Evolutionary conservation across 495 filamentous ascomycete genomes (phyloP).

Genomic region (Hypomontagnella monticulosa): DNA sequence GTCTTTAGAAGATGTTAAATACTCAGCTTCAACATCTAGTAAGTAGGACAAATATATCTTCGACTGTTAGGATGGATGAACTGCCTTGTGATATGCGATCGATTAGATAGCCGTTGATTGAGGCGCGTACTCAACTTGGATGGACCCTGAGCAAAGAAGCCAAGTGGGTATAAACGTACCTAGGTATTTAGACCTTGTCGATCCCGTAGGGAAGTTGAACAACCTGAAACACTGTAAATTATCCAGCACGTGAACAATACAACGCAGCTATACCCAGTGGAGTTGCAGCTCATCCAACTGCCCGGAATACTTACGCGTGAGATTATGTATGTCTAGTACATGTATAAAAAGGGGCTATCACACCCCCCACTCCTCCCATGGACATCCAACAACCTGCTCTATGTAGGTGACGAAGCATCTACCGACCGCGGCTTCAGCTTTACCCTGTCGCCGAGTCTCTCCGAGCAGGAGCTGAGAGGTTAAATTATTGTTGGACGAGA

Average conservation of each 20-base stretch:
- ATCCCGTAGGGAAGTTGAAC: conserved; percentile 24
- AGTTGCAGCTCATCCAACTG: conserved; percentile 9
- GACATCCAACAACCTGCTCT: neutral
- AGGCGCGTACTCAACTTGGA: conserved; percentile 2
- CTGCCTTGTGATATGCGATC: neutral
- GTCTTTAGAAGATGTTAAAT: too few species aligned
- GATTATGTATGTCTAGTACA: too few species aligned
- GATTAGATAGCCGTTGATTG: conserved; percentile 28
- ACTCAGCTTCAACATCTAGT: too few species aligned
- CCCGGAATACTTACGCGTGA: too few species aligned
- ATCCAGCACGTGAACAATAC: conserved; percentile 28
- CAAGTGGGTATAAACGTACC: conserved; percentile 26
- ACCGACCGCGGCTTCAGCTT: conserved; percentile 5
- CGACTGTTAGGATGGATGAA: too few species aligned
- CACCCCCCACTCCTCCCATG: conserved; percentile 1
- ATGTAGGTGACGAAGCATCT: conserved; percentile 10
- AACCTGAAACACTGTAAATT: conserved; percentile 36
- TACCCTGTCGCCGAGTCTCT: conserved; percentile 10
- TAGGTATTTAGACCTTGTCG: conserved; percentile 24
- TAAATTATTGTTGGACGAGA: conserved; percentile 1
- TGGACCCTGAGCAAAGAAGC: neutral
- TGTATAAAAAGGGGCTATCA: conserved; percentile 26
- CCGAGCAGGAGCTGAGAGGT: conserved; percentile 2
- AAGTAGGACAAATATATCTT: too few species aligned
- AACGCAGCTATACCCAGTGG: neutral